Evolutionary conservation across 2,329 filamentous ascomycete genomes (phyloP).

Genomic region (Helotiales sp.): DNA sequence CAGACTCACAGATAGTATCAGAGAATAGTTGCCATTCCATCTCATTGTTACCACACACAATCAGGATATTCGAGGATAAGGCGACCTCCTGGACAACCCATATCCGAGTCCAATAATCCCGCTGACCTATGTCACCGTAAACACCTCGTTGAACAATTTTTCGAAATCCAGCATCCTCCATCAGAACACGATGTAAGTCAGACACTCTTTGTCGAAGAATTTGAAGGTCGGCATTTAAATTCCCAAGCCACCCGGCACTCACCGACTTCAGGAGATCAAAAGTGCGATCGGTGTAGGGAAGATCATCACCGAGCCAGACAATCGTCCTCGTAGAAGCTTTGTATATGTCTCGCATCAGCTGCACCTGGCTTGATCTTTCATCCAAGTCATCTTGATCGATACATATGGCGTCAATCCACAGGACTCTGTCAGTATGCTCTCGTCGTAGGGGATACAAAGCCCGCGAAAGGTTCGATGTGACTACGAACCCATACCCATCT

Average conservation of each 20-base stretch:
- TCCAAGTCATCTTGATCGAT: conserved; percentile 13
- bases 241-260: neutral
- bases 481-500: neutral
- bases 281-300: neutral
- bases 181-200: neutral
- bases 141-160: neutral
- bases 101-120: conserved; percentile 1
- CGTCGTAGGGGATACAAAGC: neutral
- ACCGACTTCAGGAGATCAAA: neutral
- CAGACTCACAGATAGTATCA: neutral
- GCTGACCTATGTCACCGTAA: neutral
- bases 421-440: neutral
- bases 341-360: conserved; percentile 13
- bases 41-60: neutral
- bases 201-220: neutral
- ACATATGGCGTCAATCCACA: conserved; percentile 12
- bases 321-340: neutral
- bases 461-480: neutral
- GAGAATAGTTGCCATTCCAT: conserved; percentile 1
- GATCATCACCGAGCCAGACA: neutral
- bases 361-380: conserved; percentile 4
- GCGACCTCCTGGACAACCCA: conserved; percentile 14
- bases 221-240: neutral
- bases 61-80: neutral
- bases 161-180: neutral